These are phyloP conservation scores for Daedalea quercina DNA, from an alignment of 768 basidiomycete genomes.

Conservation along the genomic window DNA sequence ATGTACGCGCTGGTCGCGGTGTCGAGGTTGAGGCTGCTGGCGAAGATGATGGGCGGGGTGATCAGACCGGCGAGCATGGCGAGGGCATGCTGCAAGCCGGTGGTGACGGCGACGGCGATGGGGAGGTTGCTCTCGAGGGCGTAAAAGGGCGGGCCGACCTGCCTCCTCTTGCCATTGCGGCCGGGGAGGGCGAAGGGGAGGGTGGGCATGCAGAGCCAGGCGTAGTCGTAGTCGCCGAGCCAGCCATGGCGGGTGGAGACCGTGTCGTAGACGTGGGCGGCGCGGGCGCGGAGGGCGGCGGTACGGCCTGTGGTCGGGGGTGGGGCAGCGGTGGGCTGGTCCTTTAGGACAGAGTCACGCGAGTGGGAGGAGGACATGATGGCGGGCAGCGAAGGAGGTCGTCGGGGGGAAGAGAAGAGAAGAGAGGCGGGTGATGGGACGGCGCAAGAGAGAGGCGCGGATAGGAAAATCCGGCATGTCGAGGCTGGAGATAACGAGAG, in stretches of 20 bases:
- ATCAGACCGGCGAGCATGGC: slow-evolving; percentile 82
- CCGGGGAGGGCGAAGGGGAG: slow-evolving; percentile 45
- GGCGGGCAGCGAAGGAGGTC: neutral
- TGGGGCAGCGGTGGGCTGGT: slow-evolving; percentile 21
- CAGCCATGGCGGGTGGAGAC: slow-evolving; percentile 56
- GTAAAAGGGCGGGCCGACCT: slow-evolving; percentile 62
- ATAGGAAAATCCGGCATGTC: too few species aligned
- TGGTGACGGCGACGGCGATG: slow-evolving; percentile 62
- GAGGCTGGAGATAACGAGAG: too few species aligned
- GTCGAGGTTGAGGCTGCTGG: slow-evolving; percentile 55
- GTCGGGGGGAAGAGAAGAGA: too few species aligned
- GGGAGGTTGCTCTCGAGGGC: slow-evolving; percentile 68
- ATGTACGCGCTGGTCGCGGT: slow-evolving; percentile 59
- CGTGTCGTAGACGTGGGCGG: slow-evolving; percentile 24
- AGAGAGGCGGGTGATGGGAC: too few species aligned
- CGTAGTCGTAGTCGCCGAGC: slow-evolving; percentile 82
- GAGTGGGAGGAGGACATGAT: slow-evolving; percentile 15
- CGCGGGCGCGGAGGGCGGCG: slow-evolving; percentile 7
- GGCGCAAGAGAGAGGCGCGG: too few species aligned
- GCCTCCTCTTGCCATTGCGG: slow-evolving; percentile 20
- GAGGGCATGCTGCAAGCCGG: slow-evolving; percentile 69
- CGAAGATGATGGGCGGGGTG: slow-evolving; percentile 79
- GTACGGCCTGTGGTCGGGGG: neutral
- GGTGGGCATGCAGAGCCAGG: slow-evolving; percentile 59
- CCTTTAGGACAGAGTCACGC: slow-evolving; percentile 20